These are phyloP conservation scores for Backusella psychrophila DNA, from an alignment of 192 early-diverging fungal species.

Conservation along the genomic window DNA sequence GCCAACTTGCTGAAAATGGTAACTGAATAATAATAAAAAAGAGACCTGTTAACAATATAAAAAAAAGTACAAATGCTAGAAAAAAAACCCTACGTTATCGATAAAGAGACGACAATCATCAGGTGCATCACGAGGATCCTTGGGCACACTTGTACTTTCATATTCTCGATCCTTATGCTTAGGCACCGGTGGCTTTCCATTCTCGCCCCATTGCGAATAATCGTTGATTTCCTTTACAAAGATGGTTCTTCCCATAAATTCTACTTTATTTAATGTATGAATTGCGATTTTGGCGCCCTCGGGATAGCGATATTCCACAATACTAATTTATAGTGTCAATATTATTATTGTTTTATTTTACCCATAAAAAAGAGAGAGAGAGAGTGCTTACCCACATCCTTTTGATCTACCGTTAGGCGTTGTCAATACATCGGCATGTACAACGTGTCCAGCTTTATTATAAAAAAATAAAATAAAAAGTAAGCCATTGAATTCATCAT, in stretches of 20 bases:
- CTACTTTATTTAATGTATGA: conserved; percentile 61
- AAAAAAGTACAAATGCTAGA: background rate
- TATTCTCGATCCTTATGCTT: conserved; percentile 59
- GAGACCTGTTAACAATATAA: background rate
- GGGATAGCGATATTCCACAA: conserved; percentile 73
- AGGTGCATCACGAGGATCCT: conserved; percentile 27
- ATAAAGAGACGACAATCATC: conserved; percentile 61
- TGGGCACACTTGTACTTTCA: conserved; percentile 41
- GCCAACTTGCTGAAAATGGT: conserved; percentile 78
- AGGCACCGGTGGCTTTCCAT: background rate
- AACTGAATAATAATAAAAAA: conserved; percentile 51
- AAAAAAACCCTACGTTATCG: conserved; percentile 52
- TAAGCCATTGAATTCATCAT: background rate
- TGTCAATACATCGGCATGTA: conserved; percentile 75
- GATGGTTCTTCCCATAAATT: conserved; percentile 70
- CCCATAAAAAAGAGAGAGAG: background rate
- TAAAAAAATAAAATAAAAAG: background rate
- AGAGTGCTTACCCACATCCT: conserved; percentile 41
- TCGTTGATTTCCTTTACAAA: conserved; percentile 72
- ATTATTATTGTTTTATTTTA: background rate
- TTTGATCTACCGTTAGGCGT: conserved; percentile 62
- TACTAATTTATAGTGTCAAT: conserved; percentile 42
- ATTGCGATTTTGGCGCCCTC: conserved; percentile 83
- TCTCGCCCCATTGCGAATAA: background rate
- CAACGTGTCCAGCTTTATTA: conserved; percentile 67